Conservation (phyloP, 352 stramenopile species). For the Globisporangium spinosum region DNA sequence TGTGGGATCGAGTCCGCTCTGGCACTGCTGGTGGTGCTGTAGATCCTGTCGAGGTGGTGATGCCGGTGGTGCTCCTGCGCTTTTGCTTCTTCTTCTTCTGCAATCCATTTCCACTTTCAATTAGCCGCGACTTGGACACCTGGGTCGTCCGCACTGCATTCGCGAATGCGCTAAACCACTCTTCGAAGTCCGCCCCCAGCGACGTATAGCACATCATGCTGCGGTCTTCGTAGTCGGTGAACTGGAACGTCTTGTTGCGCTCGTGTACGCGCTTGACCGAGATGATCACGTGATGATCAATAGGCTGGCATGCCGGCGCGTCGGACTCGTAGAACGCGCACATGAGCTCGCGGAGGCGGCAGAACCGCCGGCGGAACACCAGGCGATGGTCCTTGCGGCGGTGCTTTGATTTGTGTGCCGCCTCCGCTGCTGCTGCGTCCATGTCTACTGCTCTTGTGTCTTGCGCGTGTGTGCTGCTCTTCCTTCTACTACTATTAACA, state of each 20-base stretch:
- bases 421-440: not conserved
- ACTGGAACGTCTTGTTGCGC: conserved; percentile 46
- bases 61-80: not conserved
- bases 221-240: conserved; percentile 46
- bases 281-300: conserved; percentile 40
- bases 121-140: conserved; percentile 25
- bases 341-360: conserved; percentile 37
- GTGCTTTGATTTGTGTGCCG: not conserved
- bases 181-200: conserved; percentile 42
- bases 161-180: conserved; percentile 40
- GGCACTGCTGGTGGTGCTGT: not conserved
- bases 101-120: not conserved
- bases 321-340: conserved; percentile 40
- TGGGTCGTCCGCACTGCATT: conserved; percentile 31
- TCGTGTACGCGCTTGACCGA: conserved; percentile 31
- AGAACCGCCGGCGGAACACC: conserved; percentile 33
- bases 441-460: not conserved
- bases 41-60: not conserved
- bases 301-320: conserved; percentile 10
- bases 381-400: not conserved
- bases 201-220: conserved; percentile 35
- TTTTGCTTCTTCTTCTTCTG: not conserved
- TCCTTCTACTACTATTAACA: not conserved
- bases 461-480: not conserved
- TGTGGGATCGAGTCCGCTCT: not conserved